Conservation (phyloP, 371 early-diverging fungal genomes). For the Mortierella sp. region DNA sequence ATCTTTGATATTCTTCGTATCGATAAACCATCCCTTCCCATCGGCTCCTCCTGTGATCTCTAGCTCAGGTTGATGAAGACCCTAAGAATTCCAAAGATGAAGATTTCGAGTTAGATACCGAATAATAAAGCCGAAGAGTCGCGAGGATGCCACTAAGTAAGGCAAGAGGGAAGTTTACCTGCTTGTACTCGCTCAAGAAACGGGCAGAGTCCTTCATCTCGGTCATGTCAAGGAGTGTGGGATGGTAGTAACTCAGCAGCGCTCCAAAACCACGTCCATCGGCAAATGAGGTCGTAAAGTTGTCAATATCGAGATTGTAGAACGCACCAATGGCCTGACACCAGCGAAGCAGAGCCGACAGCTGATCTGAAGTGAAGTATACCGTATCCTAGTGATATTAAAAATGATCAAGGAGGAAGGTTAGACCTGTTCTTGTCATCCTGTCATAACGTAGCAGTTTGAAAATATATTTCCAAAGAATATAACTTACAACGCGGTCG, state of each 20-base stretch:
- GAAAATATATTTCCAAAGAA: too few relatives aligned
- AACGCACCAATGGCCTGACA: conserved; percentile 59
- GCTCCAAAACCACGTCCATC: conserved; percentile 59
- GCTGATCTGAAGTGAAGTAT: conserved; percentile 54
- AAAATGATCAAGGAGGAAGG: too few relatives aligned
- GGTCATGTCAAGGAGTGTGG: conserved; percentile 49
- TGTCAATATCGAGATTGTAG: conserved; percentile 42
- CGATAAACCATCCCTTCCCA: conserved; percentile 55
- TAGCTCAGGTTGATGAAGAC: conserved; percentile 43
- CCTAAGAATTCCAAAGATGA: conserved; percentile 11
- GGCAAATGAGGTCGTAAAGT: conserved; percentile 59
- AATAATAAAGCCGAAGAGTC: not conserved
- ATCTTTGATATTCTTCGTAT: conserved; percentile 44
- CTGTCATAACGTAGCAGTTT: not conserved
- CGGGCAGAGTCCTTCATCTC: conserved; percentile 54
- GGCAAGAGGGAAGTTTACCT: conserved; percentile 18
- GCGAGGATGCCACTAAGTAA: not conserved
- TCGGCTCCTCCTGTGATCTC: conserved; percentile 23
- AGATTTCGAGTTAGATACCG: not conserved
- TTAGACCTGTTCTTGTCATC: too few relatives aligned
- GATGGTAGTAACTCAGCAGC: conserved; percentile 59
- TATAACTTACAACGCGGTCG: conserved; percentile 38
- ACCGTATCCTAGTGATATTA: conserved; percentile 41
- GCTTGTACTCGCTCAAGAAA: conserved; percentile 45
- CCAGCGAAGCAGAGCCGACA: conserved; percentile 57